Evolutionary conservation across 1,284 basidiomycete genomes (phyloP), one percentile per base, ranked within the genome.

Genomic region (Sutorius eximius): DNA sequence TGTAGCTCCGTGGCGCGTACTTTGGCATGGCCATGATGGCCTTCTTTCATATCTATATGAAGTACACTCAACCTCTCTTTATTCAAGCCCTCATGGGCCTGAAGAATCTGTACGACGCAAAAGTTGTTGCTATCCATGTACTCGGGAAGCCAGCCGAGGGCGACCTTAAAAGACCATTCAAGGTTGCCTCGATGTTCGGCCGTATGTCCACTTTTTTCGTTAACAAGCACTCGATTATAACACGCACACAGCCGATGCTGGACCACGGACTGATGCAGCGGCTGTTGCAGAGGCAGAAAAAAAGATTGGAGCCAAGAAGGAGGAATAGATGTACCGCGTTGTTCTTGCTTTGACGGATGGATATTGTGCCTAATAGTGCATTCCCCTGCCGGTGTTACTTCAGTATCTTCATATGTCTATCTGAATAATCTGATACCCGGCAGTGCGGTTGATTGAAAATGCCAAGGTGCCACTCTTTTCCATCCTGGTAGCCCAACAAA

Each of bases 141-240:
- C 74, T 91, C 34, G 89, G 89, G 48, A 82, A 87, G 70, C 76
- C 82, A 30, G 86, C 94, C 2, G 87, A 87, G 37, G 95, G 93
- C 38, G 93, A 95, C 63, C 81, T 98, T 59, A 87, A 94, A 77
- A 81, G 95, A 61, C 95, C 95, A 1, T 98, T 96, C 84, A 94
- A 93, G 75, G 76, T 79, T n/a, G 75, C 80, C 10, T 79, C 85
- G 57, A 78, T 90, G 73, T 88, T 93, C 60, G 89, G 87, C 66
- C 77, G 81, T 85, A 70, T 66, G 82, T 76, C 20, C 27, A 13
- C 34, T n/a, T 16, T 24, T 22, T 45, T 37, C 13, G 10, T 45
- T 8, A 27, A 27, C 3, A 38, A 43, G 8, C 20, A 22, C 30
- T 27, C 30, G 24, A 50, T 45, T 48, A 30, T 48, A 30, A 51